Evolutionary conservation across 768 basidiomycete genomes (phyloP), one percentile per base, ranked within the genome.

Genomic region (Rhizopogon salebrosus): DNA sequence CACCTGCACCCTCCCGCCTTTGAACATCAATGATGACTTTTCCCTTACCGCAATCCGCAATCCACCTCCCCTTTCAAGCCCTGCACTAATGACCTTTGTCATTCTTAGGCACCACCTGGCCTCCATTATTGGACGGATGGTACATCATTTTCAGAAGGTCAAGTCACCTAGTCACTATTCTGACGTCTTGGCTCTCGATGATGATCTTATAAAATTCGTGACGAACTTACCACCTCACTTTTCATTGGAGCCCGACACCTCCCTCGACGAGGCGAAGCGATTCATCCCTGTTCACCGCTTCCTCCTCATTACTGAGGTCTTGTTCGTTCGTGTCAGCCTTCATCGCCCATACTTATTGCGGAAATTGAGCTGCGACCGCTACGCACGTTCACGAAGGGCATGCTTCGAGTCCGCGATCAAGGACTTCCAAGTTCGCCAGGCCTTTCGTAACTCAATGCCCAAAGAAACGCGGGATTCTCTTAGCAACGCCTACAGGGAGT

Each of bases 321-420:
- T 92, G 42, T 93, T 92, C 63, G 85, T 92, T 48, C 80, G 91
- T 52, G 86, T 89, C 62, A 85, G 86, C 61, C 71, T 93, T 29
- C 87, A 95, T 68, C 82, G 94, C 27, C 94, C 94, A 2, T 97
- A 95, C 68, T 76, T 97, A 37, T 73, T 97, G 38, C 82, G 92
- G 48, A 70, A 58, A 51, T 76, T 93, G 42, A 78, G 80, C 62
- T 86, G 86, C 37, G 89, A 91, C 62, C 86, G 89, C 18, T 95
- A 90, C 70, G 72, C 80, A 37, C 83, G 85, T 27, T 95, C 94
- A 8, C 75, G 93, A 36, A 75, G 73, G 51, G 94, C 92, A 13
- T 97, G 92, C 65, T 95, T 95, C 62, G 91, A 95, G 56, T 91
- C 90, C 11, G 91, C 93, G 4, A 82, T 91, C 59, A 85, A 84